These are phyloP conservation scores for Psilocybe azurescens DNA, from an alignment of 768 basidiomycete genomes.

Conservation along the genomic window DNA sequence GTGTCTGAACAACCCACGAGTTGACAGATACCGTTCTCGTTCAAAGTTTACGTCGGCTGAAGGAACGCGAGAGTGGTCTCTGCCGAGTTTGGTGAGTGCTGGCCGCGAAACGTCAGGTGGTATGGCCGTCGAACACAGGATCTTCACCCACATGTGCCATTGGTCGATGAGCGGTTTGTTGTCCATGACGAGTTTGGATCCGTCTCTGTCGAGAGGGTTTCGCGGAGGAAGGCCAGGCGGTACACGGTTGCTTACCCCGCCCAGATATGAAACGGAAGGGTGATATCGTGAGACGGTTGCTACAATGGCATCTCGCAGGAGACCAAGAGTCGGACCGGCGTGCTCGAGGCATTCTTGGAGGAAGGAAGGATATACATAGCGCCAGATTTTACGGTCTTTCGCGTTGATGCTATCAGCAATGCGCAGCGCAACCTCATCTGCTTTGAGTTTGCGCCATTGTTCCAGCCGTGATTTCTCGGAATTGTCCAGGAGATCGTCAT, in stretches of 20 bases:
- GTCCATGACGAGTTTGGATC: constrained; percentile 56
- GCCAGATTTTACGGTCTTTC: constrained; percentile 76
- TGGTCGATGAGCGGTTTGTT: constrained; percentile 69
- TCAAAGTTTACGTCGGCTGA: constrained; percentile 75
- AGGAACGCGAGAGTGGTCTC: constrained; percentile 72
- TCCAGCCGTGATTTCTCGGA: constrained; percentile 64
- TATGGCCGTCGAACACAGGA: constrained; percentile 82
- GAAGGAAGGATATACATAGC: constrained; percentile 70
- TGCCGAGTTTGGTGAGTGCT: constrained; percentile 55
- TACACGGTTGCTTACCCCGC: constrained; percentile 67
- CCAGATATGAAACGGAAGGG: constrained; percentile 71
- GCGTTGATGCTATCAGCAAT: constrained; percentile 75
- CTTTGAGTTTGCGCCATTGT: constrained; percentile 67
- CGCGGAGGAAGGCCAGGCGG: constrained; percentile 49
- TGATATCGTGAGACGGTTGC: constrained; percentile 76
- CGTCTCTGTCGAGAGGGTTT: constrained; percentile 53
- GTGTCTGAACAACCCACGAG: constrained; percentile 83
- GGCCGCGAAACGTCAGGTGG: constrained; percentile 65
- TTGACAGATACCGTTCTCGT: constrained; percentile 81
- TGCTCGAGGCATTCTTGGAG: constrained; percentile 61
- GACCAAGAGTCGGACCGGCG: constrained; percentile 45
- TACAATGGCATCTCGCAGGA: constrained; percentile 69
- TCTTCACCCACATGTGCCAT: constrained; percentile 85
- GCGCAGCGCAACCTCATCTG: constrained; percentile 61
- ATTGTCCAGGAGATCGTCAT: constrained; percentile 69